A percentile compares a stretch with the other conserved stretches of the same genome.
phyloP scores from a whole-genome alignment of 1,284 basidiomycete genomes.

The Naganishia cerealis region DNA sequence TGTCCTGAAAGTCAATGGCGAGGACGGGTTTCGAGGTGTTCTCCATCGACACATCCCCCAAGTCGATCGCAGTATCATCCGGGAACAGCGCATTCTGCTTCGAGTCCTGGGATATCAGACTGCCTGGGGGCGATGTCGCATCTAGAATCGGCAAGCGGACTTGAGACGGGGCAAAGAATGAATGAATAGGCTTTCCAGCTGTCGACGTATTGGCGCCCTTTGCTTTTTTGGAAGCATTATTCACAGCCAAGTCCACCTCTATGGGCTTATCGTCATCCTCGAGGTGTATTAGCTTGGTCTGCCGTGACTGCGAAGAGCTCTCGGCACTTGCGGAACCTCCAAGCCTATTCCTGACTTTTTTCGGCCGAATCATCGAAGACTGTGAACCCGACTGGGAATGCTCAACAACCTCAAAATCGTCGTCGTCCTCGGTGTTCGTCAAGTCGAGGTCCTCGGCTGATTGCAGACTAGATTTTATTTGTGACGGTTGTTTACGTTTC shows the following conservation, averaged over 20 bases:
- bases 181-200: conserved; percentile 23
- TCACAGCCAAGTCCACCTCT: background rate
- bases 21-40: background rate
- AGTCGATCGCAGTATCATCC: background rate
- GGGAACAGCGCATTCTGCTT: background rate
- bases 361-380: background rate
- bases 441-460: conserved; percentile 11
- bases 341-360: background rate
- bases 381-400: conserved; percentile 15
- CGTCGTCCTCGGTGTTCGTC: conserved; percentile 17
- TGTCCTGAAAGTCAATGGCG: background rate
- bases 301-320: background rate
- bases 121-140: background rate
- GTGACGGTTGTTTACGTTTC: conserved; percentile 6
- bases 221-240: background rate
- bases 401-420: conserved; percentile 16
- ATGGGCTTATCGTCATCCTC: conserved; percentile 9
- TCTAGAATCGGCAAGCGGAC: background rate
- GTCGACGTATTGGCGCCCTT: conserved; percentile 2
- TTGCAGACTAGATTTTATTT: background rate
- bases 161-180: conserved; percentile 15
- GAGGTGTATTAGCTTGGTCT: conserved; percentile 1
- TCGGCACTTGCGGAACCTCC: conserved; percentile 2
- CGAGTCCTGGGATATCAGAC: background rate
- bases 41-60: background rate